Evolutionary conservation across 1,284 basidiomycete species (phyloP), one percentile per base, ranked within the genome.

Genomic region (Meripilus lineatus): DNA sequence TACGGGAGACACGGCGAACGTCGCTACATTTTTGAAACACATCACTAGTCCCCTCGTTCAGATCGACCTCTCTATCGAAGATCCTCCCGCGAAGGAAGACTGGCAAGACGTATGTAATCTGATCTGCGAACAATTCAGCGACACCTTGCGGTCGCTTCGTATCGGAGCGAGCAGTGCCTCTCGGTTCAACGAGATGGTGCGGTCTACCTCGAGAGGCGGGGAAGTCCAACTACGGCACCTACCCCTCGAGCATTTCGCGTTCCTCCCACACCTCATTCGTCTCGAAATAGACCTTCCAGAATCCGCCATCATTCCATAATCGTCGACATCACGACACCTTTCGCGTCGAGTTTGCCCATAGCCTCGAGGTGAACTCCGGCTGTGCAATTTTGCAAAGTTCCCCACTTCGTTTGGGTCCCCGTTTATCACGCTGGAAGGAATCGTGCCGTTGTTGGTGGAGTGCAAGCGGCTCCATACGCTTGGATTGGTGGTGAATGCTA

Each of bases 281-380:
- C 67, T 88, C 34, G 84, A 86, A 42, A 72, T 88, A 48, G 85
- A 88, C 58, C 77, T 88, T 41, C 83, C 84, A 14, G 81, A 86
- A 57, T 85, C 82, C 5, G 69, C 77, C 39, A 64, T 84, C 47
- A n/a, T 80, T 88, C 63, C 66, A 71, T 40, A 70, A 79, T n/a
- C 30, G 60, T 66, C 42, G 84, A 88, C 58, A 58, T 88, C 47
- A 65, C 66, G n/a, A 38, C 69, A 69, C 50, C 54, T 87, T 7
- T 76, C 81, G 15, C 67, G n/a, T n/a, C n/a, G 66, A 26, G 73
- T 77, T 28, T 84, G 79, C 49, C 84, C 84, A n/a, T 0, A 77
- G 71, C 49, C 66, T 88, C 46, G 82, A 87, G 62, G 67, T 75
- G n/a, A n/a, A 18, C 61, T 85, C 32, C 74, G 75, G 32, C 65